A percentile compares a stretch with the other conserved stretches of the same genome.
phyloP scores from a whole-genome alignment of 2,329 filamentous ascomycete genomes.

The Aspergillus piperis region DNA sequence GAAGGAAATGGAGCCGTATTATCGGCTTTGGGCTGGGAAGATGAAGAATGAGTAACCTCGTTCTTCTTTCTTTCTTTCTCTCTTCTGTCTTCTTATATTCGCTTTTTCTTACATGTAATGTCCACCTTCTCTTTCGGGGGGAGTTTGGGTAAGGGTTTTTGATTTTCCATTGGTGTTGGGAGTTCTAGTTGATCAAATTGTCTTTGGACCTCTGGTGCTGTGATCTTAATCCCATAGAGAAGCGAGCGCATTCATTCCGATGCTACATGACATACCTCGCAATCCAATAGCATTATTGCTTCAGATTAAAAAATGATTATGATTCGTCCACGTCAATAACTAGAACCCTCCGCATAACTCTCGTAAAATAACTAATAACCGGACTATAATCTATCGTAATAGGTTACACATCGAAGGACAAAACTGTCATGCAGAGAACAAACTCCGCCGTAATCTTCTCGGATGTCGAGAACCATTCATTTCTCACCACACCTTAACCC shows the following conservation, averaged over 20 bases:
- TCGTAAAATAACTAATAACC: background rate
- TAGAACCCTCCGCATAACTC: background rate
- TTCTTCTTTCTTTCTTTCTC: background rate
- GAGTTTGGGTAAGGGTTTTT: conserved; percentile 10
- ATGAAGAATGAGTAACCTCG: conserved; percentile 21
- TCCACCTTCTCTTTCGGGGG: background rate
- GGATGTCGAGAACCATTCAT: background rate
- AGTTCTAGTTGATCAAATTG: background rate
- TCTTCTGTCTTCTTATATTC: background rate
- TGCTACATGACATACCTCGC: background rate
- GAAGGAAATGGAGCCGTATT: conserved; percentile 65
- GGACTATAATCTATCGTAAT: background rate
- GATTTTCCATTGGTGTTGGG: conserved; percentile 8
- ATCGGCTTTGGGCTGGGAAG: conserved; percentile 44
- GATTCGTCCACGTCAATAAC: background rate
- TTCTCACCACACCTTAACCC: background rate
- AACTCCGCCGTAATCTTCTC: background rate
- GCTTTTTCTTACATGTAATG: conserved; percentile 4
- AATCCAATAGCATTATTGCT: no score
- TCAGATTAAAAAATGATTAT: background rate
- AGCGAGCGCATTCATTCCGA: background rate
- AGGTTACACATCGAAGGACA: conserved; percentile 9
- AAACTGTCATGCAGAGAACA: background rate
- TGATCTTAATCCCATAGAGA: background rate
- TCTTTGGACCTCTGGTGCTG: background rate